Base-by-base conservation (phyloP, 2,329 filamentous ascomycete genomes). In the Penicillium oxalicum region DNA sequence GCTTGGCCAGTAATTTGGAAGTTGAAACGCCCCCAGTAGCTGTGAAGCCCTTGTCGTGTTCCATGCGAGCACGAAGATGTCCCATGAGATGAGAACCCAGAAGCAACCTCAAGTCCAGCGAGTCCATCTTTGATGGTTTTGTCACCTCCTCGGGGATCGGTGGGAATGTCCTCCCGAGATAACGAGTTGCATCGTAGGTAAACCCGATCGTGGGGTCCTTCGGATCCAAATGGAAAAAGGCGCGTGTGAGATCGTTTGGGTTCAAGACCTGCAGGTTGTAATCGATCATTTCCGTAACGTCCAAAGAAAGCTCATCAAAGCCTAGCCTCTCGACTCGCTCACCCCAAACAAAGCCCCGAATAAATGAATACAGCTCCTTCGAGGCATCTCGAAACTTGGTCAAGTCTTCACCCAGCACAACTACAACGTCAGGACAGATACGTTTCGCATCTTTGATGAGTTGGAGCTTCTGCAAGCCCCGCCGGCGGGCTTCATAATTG, bases 1-100 rank as follows among this genome's bases (percentile, higher is more conserved):
- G 77, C 68, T 97, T 97, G 50, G 87, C 83, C 9, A 95, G 75
- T 4, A 91, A 69, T 68, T 97, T 97, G 61, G 86, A 91, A 0
- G 88, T 94, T 2, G 90, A 86, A 24, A 97, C 82, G 4, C 91
- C 91, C 37, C 88, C 90, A 1, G 91, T 91, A 27, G 86, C 86
- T 0, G 90, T 95, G 69, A 91, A 95, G 1, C 89, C 88, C 61
- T 83, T 85, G 40, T 88, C 77, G 40, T 83, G 74, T 61, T 94
- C 87, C 9, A 97, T 74, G 61, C 81, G 79, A 48, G 77, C 72
- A 9, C 91, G 83, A 26, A 97, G 68, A 63, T 91, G 77, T 28
- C 80, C 75, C 4, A 89, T 89, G 29, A 97, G 72, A 69, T 96
- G 89, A 9, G 89, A 93, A 4, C 82, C 91, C 7, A 96, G 73